phyloP scores from a whole-genome alignment of 2,329 filamentous ascomycete species.

The Aspergillus uvarum region DNA sequence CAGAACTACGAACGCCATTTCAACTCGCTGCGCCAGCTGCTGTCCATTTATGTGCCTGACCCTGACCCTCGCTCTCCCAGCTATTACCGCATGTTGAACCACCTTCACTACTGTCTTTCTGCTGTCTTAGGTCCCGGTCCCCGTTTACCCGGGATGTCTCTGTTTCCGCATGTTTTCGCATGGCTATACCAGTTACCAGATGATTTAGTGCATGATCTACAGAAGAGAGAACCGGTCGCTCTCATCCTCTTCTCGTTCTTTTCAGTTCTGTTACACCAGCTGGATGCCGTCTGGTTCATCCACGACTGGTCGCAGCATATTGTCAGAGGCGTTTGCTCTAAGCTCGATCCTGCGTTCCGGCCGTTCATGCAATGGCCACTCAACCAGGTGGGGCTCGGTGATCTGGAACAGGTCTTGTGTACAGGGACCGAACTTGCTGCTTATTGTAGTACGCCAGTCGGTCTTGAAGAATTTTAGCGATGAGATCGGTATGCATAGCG shows the following conservation, averaged over 20 bases:
- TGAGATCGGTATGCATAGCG: too few species aligned
- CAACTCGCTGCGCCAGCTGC: not conserved
- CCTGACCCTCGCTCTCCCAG: not conserved
- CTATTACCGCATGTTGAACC: not conserved
- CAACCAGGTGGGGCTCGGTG: not conserved
- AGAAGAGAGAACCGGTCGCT: not conserved
- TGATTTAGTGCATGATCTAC: slow-evolving; percentile 7
- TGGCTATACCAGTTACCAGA: slow-evolving; percentile 17
- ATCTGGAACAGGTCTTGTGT: too few species aligned
- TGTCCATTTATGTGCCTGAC: not conserved
- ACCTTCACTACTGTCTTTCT: not conserved
- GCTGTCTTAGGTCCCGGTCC: not conserved
- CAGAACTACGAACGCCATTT: too few species aligned
- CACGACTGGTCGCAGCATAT: slow-evolving; percentile 16
- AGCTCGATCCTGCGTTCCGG: slow-evolving; percentile 1
- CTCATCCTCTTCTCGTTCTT: slow-evolving; percentile 15
- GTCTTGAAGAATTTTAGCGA: too few species aligned
- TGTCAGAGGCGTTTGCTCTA: not conserved
- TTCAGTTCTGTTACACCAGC: slow-evolving; percentile 7
- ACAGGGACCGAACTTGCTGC: too few species aligned
- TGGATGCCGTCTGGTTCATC: slow-evolving; percentile 17
- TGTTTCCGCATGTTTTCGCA: slow-evolving; percentile 11
- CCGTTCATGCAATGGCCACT: slow-evolving; percentile 7
- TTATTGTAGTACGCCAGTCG: too few species aligned
- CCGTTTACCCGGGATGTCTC: too few species aligned